Evolutionary conservation across 257 asterid species (phyloP).

Genomic region (Forsythia viridissima): DNA sequence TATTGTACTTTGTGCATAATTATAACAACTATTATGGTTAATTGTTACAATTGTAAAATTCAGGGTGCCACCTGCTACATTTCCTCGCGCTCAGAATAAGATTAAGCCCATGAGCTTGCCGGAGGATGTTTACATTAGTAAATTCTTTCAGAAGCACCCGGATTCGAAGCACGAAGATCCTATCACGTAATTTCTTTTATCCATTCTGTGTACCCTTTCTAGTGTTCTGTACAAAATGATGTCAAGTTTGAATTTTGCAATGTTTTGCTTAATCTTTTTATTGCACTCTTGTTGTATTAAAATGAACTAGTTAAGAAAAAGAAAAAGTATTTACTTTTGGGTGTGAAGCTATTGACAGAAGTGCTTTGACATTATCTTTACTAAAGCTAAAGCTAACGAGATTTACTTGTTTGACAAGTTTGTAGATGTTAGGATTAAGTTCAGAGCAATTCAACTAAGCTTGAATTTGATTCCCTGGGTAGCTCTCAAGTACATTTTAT

Average conservation of each 20-base stretch:
- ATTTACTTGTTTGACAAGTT: not conserved
- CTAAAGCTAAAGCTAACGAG: not conserved
- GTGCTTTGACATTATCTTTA: not conserved
- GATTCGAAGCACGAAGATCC: slow-evolving; percentile 71
- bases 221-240: slow-evolving; percentile 4
- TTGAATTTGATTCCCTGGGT: not conserved
- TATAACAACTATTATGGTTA: not conserved
- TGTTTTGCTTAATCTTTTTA: slow-evolving; percentile 2
- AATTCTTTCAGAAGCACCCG: slow-evolving; percentile 71
- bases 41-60: not conserved
- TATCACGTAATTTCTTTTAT: slow-evolving; percentile 53
- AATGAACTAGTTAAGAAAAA: not conserved
- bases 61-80: slow-evolving; percentile 89
- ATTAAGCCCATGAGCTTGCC: slow-evolving; percentile 64
- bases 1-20: not conserved
- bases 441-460: slow-evolving; percentile 8
- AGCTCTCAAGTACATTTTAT: not conserved
- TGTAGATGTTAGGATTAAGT: not conserved
- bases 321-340: not conserved
- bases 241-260: not conserved
- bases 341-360: slow-evolving; percentile 8
- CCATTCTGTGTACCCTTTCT: slow-evolving; percentile 2
- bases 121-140: slow-evolving; percentile 73
- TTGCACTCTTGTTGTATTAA: not conserved
- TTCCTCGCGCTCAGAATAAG: slow-evolving; percentile 74